A percentile compares a stretch with the other conserved stretches of the same genome.
Evolutionary conservation across 306 rosid species (phyloP).

Genomic region (Alnus rubra): DNA sequence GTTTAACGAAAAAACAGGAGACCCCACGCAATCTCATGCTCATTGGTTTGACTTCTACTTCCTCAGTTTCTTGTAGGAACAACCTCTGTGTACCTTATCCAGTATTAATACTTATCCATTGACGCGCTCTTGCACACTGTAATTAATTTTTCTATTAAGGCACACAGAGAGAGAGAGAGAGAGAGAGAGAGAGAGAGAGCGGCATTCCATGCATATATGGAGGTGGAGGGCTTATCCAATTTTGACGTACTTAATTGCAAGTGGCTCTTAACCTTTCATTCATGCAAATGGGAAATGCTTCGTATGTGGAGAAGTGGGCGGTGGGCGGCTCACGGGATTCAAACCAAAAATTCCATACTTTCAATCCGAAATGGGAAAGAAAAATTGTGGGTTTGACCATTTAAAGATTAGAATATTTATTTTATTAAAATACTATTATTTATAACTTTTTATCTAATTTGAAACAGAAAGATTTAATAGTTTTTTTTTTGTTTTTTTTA

Average conservation of each 20-base stretch:
- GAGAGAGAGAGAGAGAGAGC: no score
- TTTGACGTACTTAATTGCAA: neutral
- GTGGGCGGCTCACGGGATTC: no score
- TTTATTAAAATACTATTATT: no score
- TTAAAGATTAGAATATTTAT: no score
- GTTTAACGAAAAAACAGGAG: neutral
- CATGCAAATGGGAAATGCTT: neutral
- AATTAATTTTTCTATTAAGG: no score
- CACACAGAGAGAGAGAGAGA: no score
- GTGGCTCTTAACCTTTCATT: neutral
- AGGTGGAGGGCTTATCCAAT: neutral
- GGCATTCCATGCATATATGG: neutral
- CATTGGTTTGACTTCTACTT: neutral
- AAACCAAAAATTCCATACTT: no score
- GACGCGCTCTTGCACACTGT: neutral
- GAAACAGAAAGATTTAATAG: no score
- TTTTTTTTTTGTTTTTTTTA: no score
- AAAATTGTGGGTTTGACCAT: no score
- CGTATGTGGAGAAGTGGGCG: neutral
- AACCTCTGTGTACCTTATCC: neutral
- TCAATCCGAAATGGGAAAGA: no score
- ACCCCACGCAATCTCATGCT: slow-evolving; percentile 5
- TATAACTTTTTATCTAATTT: no score
- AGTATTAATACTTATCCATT: neutral
- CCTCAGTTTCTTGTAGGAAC: neutral